Percentiles rank a stretch among this genome's conserved stretches.
These are phyloP conservation scores for Coemansia sp. DNA, from an alignment of 192 early-diverging fungal species.

Conservation along the genomic window DNA sequence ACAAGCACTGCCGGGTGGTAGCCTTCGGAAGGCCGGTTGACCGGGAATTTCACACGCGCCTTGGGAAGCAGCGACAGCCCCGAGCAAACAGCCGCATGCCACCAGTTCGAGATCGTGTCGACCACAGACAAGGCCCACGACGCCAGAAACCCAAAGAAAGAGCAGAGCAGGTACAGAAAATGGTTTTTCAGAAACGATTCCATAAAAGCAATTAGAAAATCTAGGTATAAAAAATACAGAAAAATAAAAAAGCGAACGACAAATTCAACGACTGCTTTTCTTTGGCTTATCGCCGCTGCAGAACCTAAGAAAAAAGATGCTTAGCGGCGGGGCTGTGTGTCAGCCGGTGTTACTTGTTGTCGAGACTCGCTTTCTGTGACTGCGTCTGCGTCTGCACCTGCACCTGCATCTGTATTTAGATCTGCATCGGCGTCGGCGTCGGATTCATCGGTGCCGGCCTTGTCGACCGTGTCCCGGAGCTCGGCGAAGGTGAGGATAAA, in stretches of 20 bases:
- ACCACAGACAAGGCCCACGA: constrained; percentile 34
- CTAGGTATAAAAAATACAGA: constrained; percentile 1
- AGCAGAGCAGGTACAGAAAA: constrained; percentile 47
- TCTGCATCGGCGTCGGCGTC: constrained; percentile 1
- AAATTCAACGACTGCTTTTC: too few species aligned
- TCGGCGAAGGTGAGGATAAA: constrained; percentile 52
- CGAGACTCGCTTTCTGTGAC: neutral
- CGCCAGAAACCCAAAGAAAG: constrained; percentile 32
- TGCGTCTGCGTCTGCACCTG: neutral
- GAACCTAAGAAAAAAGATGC: neutral
- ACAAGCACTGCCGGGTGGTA: constrained; percentile 55
- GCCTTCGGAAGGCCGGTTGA: constrained; percentile 18
- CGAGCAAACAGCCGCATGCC: constrained; percentile 42
- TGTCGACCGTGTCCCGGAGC: constrained; percentile 40
- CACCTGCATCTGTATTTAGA: neutral
- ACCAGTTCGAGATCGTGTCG: constrained; percentile 50
- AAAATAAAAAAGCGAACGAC: neutral
- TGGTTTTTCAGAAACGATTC: constrained; percentile 55
- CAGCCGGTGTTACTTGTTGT: neutral
- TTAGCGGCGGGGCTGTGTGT: neutral
- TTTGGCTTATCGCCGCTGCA: too few species aligned
- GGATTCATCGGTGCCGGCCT: constrained; percentile 5
- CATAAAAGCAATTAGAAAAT: constrained; percentile 11
- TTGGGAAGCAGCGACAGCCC: constrained; percentile 50
- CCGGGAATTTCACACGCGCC: constrained; percentile 39